Evolutionary conservation across 2,329 filamentous ascomycete genomes (phyloP).

Genomic region (Sclerotinia spermophila): DNA sequence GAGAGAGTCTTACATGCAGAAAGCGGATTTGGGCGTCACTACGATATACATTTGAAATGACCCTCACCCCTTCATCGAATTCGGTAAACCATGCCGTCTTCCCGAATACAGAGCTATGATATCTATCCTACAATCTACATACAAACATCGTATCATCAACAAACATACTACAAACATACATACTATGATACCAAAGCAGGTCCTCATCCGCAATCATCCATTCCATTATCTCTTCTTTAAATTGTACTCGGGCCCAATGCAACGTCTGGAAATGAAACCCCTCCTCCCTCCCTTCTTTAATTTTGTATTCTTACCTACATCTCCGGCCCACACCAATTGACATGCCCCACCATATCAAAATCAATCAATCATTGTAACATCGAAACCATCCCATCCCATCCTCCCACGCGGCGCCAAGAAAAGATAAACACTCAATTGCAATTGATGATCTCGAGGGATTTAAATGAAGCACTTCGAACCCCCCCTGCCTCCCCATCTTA

Average conservation of each 20-base stretch:
- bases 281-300: background rate
- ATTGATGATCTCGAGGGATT: background rate
- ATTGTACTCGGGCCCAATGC: too few relatives aligned
- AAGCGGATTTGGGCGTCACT: background rate
- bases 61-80: constrained; percentile 10
- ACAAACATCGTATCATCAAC: background rate
- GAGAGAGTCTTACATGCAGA: background rate
- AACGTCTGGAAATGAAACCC: background rate
- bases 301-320: constrained; percentile 13
- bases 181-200: background rate
- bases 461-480: background rate
- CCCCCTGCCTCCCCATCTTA: too few relatives aligned
- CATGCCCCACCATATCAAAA: background rate
- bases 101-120: background rate
- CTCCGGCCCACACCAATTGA: constrained; percentile 1
- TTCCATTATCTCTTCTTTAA: background rate
- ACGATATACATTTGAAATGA: constrained; percentile 1
- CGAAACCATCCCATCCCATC: background rate
- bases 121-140: background rate
- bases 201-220: too few relatives aligned
- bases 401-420: constrained; percentile 5
- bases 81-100: background rate
- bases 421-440: background rate
- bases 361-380: background rate
- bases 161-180: background rate